These are phyloP conservation scores for Pseudocercospora cruenta DNA, from an alignment of 2,329 filamentous ascomycete genomes.

Conservation along the genomic window DNA sequence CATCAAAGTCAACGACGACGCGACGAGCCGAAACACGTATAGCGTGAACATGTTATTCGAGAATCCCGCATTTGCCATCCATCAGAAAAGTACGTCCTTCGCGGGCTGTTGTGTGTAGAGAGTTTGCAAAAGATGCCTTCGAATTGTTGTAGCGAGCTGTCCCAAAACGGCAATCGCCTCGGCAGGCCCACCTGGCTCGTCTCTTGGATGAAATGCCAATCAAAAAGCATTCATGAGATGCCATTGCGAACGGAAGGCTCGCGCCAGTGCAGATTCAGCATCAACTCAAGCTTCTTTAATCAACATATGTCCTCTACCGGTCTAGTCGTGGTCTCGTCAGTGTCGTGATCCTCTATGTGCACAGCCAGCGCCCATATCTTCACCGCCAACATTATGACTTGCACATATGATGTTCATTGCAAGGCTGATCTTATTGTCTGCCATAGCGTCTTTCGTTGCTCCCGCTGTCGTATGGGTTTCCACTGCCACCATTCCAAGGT, in stretches of 20 bases:
- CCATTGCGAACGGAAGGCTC: neutral
- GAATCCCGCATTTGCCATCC: conserved; percentile 14
- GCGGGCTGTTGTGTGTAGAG: neutral
- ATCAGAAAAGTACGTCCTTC: neutral
- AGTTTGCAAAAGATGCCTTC: neutral
- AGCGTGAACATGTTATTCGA: neutral
- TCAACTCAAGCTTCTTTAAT: neutral
- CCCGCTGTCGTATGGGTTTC: conserved; percentile 27
- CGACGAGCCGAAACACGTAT: conserved; percentile 17
- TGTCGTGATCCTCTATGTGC: neutral
- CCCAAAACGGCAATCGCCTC: neutral
- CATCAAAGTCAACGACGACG: neutral
- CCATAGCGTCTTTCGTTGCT: conserved; percentile 21
- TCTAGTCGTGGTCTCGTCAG: neutral
- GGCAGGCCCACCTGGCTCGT: neutral
- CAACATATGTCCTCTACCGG: neutral
- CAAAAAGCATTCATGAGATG: neutral
- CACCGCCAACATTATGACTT: neutral
- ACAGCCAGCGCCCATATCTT: neutral
- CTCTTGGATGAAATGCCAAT: neutral
- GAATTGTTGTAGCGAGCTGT: neutral
- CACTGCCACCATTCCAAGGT: conserved; percentile 14
- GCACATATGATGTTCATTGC: neutral
- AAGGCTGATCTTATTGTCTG: conserved; percentile 8
- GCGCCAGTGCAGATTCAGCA: neutral